Percentiles rank a stretch among this genome's conserved stretches.
Conservation (phyloP, 345 rosid species). For the Eucalyptus marginata region DNA sequence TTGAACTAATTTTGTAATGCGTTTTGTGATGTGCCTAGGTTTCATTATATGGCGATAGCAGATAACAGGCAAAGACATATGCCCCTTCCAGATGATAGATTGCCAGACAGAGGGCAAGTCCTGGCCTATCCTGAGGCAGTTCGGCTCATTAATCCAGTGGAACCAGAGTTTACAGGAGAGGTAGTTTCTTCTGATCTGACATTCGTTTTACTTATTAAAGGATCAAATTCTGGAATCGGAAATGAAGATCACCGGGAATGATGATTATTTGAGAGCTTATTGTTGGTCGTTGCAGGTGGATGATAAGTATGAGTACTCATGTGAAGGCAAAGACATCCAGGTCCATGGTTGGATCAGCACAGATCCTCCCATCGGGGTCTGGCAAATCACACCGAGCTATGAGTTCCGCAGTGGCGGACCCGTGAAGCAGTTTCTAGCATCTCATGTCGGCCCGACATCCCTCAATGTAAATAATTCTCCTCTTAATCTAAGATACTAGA, state of each 20-base stretch:
- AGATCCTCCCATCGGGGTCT: constrained; percentile 61
- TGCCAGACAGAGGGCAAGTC: constrained; percentile 40
- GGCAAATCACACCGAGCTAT: constrained; percentile 95
- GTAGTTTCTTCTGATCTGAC: constrained; percentile 8
- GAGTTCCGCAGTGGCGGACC: constrained; percentile 92
- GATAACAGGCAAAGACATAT: constrained; percentile 71
- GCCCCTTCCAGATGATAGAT: constrained; percentile 86
- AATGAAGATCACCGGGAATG: not conserved
- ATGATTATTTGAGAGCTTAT: not conserved
- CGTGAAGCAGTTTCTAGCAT: constrained; percentile 65
- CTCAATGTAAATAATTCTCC: constrained; percentile 50
- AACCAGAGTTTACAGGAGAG: constrained; percentile 74
- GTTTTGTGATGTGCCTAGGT: constrained; percentile 25
- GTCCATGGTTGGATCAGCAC: constrained; percentile 91
- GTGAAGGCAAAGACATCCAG: constrained; percentile 44
- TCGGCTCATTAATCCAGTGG: constrained; percentile 53
- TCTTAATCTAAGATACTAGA: not conserved
- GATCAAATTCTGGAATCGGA: not conserved
- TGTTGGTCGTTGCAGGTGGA: constrained; percentile 45
- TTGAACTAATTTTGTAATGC: not conserved
- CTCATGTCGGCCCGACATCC: constrained; percentile 79
- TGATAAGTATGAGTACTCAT: constrained; percentile 79
- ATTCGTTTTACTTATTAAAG: not conserved
- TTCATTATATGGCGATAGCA: constrained; percentile 77
- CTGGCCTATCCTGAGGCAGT: constrained; percentile 87